phyloP scores from a whole-genome alignment of 306 rosid genomes.

The Sophora flavescens region DNA sequence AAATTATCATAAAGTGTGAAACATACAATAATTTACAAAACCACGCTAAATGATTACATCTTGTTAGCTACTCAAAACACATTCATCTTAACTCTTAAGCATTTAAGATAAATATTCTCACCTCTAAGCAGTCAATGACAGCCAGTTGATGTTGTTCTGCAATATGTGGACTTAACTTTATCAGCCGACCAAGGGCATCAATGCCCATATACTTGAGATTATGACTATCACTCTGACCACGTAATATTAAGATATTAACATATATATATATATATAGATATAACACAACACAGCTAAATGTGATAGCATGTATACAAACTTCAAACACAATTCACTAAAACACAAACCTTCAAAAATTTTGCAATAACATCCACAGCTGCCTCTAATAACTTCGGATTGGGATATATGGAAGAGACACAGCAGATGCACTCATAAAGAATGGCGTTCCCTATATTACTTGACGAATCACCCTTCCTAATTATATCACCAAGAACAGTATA shows the following conservation, averaged over 20 bases:
- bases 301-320: constrained; percentile 8
- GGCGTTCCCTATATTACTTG: constrained; percentile 92
- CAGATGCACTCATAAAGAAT: constrained; percentile 85
- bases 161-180: constrained; percentile 83
- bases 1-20: constrained; percentile 20
- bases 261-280: not conserved
- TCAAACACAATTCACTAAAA: constrained; percentile 2
- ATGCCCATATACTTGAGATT: constrained; percentile 98
- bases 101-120: constrained; percentile 47
- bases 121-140: constrained; percentile 98
- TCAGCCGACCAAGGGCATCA: constrained; percentile 92
- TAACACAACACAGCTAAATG: constrained; percentile 10
- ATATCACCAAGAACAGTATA: constrained; percentile 85
- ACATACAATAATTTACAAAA: not conserved
- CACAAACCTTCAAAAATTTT: constrained; percentile 84
- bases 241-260: constrained; percentile 3
- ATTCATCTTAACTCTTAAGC: constrained; percentile 33
- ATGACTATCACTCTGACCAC: constrained; percentile 92
- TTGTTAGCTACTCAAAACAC: not conserved
- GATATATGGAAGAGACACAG: constrained; percentile 81
- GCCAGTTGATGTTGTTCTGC: constrained; percentile 99
- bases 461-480: constrained; percentile 79
- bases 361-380: constrained; percentile 88
- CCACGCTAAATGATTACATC: not conserved
- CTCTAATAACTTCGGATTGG: constrained; percentile 81